Conservation (phyloP, 805 yeast species). For the Yamadazyma endophytica region DNA sequence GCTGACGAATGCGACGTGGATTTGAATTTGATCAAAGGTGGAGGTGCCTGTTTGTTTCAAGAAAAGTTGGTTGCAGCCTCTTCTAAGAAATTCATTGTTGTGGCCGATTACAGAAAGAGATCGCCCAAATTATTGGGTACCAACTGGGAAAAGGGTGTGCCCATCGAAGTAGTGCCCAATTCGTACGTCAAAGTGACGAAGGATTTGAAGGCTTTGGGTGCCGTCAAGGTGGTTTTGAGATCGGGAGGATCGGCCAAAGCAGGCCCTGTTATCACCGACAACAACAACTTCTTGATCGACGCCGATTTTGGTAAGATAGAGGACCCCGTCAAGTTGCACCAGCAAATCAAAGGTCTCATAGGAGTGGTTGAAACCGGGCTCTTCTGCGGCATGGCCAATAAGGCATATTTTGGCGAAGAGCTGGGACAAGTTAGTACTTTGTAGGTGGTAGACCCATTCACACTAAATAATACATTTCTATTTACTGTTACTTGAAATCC, state of each 20-base stretch:
- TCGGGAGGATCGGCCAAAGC: constrained; percentile 92
- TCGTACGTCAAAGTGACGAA: constrained; percentile 73
- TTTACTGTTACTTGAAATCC: constrained; percentile 68
- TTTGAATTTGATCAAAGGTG: constrained; percentile 92
- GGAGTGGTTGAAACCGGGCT: constrained; percentile 98
- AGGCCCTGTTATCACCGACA: constrained; percentile 95
- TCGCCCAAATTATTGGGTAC: constrained; percentile 65
- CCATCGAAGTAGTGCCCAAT: constrained; percentile 90
- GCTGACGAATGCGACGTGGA: constrained; percentile 89
- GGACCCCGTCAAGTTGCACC: constrained; percentile 50
- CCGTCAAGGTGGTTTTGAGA: constrained; percentile 60
- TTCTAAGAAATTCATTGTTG: constrained; percentile 72
- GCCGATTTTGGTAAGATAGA: constrained; percentile 83
- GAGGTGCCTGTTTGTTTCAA: constrained; percentile 97
- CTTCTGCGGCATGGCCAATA: constrained; percentile 68
- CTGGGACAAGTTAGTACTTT: constrained; percentile 50
- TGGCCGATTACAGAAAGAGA: constrained; percentile 89
- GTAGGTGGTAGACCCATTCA: background rate
- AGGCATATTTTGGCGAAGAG: constrained; percentile 85
- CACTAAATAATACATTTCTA: too few relatives aligned
- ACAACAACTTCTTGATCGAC: constrained; percentile 88
- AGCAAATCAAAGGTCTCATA: constrained; percentile 64
- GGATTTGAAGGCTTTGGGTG: constrained; percentile 63
- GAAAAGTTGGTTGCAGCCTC: constrained; percentile 89
- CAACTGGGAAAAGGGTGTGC: constrained; percentile 86